Percentiles rank a stretch among this genome's conserved stretches.
These are phyloP conservation scores for Hypoxylon intermedium DNA, from an alignment of 495 filamentous ascomycete species.

Conservation along the genomic window DNA sequence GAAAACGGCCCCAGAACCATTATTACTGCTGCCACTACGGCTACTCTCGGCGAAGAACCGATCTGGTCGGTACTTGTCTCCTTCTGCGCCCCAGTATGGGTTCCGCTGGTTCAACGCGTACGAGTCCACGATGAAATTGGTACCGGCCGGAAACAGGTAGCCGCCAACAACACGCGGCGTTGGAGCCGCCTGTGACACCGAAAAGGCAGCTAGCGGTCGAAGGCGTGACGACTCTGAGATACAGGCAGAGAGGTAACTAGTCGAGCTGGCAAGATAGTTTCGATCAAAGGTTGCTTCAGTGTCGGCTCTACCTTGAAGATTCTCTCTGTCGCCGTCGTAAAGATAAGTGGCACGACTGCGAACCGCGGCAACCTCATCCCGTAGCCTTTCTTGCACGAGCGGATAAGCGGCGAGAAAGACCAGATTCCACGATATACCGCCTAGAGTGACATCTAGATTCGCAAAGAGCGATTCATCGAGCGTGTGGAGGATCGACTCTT, in stretches of 20 bases:
- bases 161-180: constrained; percentile 40
- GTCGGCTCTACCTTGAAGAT: not conserved
- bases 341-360: too few relatives aligned
- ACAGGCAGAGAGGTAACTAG: constrained; percentile 42
- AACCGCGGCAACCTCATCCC: constrained; percentile 32
- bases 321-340: not conserved
- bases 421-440: constrained; percentile 48
- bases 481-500: constrained; percentile 47
- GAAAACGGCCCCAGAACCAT: too few relatives aligned
- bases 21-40: too few relatives aligned
- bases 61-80: constrained; percentile 13
- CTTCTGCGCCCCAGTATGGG: constrained; percentile 52
- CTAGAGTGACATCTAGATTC: constrained; percentile 56
- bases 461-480: constrained; percentile 55
- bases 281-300: too few relatives aligned
- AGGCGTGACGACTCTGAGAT: constrained; percentile 49
- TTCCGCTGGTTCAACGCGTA: constrained; percentile 49
- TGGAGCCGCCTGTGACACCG: constrained; percentile 47
- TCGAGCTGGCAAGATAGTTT: constrained; percentile 27
- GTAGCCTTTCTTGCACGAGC: constrained; percentile 39
- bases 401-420: constrained; percentile 49
- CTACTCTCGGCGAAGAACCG: constrained; percentile 6
- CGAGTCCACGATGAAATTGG: constrained; percentile 48
- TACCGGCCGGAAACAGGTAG: constrained; percentile 40
- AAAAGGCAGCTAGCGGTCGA: constrained; percentile 46